phyloP scores from a whole-genome alignment of 768 basidiomycete genomes.

The Dioszegia crocea region DNA sequence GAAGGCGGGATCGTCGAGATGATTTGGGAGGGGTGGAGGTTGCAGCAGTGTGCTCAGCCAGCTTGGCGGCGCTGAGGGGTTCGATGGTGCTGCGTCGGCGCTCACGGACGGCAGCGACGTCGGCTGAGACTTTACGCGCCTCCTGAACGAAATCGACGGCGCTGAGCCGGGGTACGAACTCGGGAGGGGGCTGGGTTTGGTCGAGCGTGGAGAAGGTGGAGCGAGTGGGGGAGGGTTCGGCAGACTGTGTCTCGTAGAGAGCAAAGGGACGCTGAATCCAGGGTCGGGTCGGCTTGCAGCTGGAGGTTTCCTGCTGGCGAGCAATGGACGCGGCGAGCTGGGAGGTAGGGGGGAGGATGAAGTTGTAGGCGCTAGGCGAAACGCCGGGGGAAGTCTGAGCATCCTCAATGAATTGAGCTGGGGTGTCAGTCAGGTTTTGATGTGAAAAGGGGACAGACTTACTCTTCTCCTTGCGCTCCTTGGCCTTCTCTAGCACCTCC shows the following conservation, averaged over 20 bases:
- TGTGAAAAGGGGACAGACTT: not conserved
- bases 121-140: not conserved
- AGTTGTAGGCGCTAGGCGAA: constrained; percentile 33
- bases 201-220: constrained; percentile 34
- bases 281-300: constrained; percentile 7
- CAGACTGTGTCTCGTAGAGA: constrained; percentile 30
- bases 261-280: not conserved
- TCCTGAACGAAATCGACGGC: constrained; percentile 29
- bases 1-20: constrained; percentile 15
- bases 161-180: constrained; percentile 34
- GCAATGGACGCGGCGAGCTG: constrained; percentile 28
- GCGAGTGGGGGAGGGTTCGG: constrained; percentile 37
- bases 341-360: constrained; percentile 35
- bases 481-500: constrained; percentile 30
- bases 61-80: not conserved
- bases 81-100: constrained; percentile 3
- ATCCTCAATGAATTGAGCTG: not conserved
- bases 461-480: constrained; percentile 11
- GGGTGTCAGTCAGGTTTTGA: not conserved
- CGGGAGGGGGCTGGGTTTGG: constrained; percentile 35
- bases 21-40: not conserved
- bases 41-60: constrained; percentile 1
- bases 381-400: constrained; percentile 10
- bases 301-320: not conserved
- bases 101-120: not conserved